Evolutionary conservation across 1,139 yeast species (phyloP).

Genomic region (Diutina sp.): DNA sequence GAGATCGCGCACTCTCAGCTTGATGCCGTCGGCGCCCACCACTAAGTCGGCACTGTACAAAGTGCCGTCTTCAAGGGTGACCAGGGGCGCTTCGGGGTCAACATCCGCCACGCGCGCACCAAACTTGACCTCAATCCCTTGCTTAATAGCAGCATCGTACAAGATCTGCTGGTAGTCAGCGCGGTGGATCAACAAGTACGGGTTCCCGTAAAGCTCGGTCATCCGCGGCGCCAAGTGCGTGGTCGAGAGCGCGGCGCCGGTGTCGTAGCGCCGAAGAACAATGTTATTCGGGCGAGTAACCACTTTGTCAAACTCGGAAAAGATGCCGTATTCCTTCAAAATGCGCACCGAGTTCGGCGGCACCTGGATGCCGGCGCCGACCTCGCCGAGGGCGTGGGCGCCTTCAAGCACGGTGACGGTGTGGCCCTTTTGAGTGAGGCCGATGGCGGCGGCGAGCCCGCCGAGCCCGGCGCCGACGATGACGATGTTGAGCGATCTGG

Average conservation of each 20-base stretch:
- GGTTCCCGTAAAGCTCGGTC: constrained; percentile 10
- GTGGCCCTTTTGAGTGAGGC: constrained; percentile 19
- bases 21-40: constrained; percentile 26
- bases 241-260: neutral
- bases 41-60: constrained; percentile 17
- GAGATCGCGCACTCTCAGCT: constrained; percentile 12
- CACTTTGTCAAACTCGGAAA: neutral
- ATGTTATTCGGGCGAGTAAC: neutral
- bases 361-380: constrained; percentile 27
- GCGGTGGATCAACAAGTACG: constrained; percentile 16
- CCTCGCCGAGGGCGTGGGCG: constrained; percentile 20
- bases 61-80: constrained; percentile 12
- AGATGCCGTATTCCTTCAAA: neutral
- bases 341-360: constrained; percentile 19
- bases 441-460: constrained; percentile 22
- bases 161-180: constrained; percentile 17
- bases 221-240: constrained; percentile 10
- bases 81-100: constrained; percentile 12
- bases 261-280: neutral
- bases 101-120: constrained; percentile 12
- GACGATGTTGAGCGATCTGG: constrained; percentile 11
- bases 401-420: constrained; percentile 19
- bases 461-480: constrained; percentile 24
- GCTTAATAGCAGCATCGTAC: constrained; percentile 12
- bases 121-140: constrained; percentile 11